A percentile compares a stretch with the other conserved stretches of the same genome.
Conservation (phyloP, 2,329 filamentous ascomycete genomes). For the Penicillium crustosum region DNA sequence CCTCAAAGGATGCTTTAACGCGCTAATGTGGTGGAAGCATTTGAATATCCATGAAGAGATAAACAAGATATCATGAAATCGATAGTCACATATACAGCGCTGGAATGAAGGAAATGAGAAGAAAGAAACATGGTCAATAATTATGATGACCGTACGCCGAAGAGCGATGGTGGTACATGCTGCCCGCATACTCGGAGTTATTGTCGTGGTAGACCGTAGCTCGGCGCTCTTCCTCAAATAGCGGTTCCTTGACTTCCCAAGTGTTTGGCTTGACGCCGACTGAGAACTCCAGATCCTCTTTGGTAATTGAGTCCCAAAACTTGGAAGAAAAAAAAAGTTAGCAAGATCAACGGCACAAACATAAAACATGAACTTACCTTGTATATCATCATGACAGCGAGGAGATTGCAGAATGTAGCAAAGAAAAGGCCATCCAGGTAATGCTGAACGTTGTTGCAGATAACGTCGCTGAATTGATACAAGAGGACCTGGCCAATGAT, state of each 20-base stretch:
- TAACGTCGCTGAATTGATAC: slow-evolving; percentile 81
- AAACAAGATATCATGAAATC: slow-evolving; percentile 14
- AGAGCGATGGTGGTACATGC: slow-evolving; percentile 44
- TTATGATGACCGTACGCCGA: slow-evolving; percentile 41
- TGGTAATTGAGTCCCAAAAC: slow-evolving; percentile 99
- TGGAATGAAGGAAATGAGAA: not conserved
- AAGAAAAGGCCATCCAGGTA: slow-evolving; percentile 95
- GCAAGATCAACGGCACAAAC: slow-evolving; percentile 2
- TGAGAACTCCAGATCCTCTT: slow-evolving; percentile 96
- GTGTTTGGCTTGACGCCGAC: slow-evolving; percentile 94
- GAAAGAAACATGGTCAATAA: slow-evolving; percentile 27
- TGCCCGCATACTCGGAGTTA: slow-evolving; percentile 47
- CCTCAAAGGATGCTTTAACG: not conserved
- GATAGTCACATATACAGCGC: slow-evolving; percentile 19
- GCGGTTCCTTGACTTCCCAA: slow-evolving; percentile 94
- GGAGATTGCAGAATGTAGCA: slow-evolving; percentile 86
- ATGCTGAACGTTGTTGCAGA: slow-evolving; percentile 82
- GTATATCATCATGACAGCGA: slow-evolving; percentile 99
- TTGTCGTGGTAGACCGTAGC: slow-evolving; percentile 68
- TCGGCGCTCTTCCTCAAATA: slow-evolving; percentile 77
- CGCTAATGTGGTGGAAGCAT: not conserved
- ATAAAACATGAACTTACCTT: slow-evolving; percentile 61
- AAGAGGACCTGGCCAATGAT: slow-evolving; percentile 87
- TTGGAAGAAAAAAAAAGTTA: slow-evolving; percentile 46
- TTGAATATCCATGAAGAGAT: slow-evolving; percentile 7